Conservation (phyloP, 257 asterid species). For the Plectranthus barbatus region DNA sequence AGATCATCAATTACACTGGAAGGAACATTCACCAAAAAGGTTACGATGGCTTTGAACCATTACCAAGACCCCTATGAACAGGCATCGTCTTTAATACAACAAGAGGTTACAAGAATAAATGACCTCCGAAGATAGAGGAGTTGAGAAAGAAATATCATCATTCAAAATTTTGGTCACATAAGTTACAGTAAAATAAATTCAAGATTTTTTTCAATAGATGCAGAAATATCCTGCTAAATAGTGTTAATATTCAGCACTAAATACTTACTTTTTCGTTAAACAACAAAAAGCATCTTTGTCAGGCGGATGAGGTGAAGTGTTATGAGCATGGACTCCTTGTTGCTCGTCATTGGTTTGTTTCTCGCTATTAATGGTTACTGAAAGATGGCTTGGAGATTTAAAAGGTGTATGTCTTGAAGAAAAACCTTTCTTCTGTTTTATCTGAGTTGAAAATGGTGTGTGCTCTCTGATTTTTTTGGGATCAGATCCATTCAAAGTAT, state of each 20-base stretch:
- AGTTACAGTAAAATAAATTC: background rate
- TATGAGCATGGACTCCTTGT: constrained; percentile 18
- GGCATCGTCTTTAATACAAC: background rate
- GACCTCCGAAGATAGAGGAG: background rate
- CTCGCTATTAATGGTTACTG: constrained; percentile 24
- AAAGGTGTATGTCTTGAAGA: constrained; percentile 44
- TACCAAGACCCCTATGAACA: background rate
- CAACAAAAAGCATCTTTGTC: constrained; percentile 19
- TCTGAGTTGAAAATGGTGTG: constrained; percentile 12
- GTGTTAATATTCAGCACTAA: background rate
- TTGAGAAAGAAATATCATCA: background rate
- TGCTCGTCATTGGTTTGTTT: constrained; percentile 24
- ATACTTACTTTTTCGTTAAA: constrained; percentile 36
- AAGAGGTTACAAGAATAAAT: background rate
- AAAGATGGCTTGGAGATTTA: constrained; percentile 33
- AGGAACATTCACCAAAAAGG: constrained; percentile 9
- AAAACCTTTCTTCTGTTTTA: constrained; percentile 19
- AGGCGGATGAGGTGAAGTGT: constrained; percentile 26
- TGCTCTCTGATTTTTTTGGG: constrained; percentile 18
- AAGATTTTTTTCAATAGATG: background rate
- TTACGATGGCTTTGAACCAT: constrained; percentile 1
- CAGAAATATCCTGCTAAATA: constrained; percentile 7
- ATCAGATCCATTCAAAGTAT: constrained; percentile 25
- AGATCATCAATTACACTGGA: background rate
- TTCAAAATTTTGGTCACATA: background rate